phyloP scores from a whole-genome alignment of 495 filamentous ascomycete genomes.

The Bacidia rubella region DNA sequence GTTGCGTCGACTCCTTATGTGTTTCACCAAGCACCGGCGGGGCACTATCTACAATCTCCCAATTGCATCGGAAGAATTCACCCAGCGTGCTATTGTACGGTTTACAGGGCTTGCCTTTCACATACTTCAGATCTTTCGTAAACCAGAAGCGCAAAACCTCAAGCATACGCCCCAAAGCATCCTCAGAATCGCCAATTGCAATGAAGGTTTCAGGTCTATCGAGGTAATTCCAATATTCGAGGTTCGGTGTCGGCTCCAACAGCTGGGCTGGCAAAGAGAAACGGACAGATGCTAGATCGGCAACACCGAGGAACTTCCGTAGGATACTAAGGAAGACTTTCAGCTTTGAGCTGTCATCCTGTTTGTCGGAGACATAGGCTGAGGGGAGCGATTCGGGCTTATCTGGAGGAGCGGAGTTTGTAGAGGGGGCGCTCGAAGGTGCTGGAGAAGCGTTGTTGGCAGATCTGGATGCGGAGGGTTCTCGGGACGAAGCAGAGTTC shows the following conservation, averaged over 20 bases:
- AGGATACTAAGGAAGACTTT: constrained; percentile 73
- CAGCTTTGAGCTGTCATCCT: constrained; percentile 72
- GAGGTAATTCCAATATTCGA: constrained; percentile 98
- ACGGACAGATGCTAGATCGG: constrained; percentile 87
- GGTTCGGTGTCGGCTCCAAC: constrained; percentile 85
- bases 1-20: constrained; percentile 21
- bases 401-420: constrained; percentile 16
- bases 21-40: constrained; percentile 33
- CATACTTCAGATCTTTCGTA: constrained; percentile 96
- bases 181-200: constrained; percentile 87
- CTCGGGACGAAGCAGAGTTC: constrained; percentile 15
- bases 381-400: constrained; percentile 21
- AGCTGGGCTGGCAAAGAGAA: constrained; percentile 94
- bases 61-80: constrained; percentile 98
- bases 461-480: constrained; percentile 5
- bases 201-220: constrained; percentile 92
- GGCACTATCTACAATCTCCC: constrained; percentile 66
- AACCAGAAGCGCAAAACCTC: constrained; percentile 95
- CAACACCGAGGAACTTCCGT: constrained; percentile 84
- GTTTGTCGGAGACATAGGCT: constrained; percentile 40
- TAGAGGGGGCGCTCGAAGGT: constrained; percentile 20
- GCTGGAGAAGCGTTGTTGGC: constrained; percentile 14
- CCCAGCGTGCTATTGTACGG: constrained; percentile 94
- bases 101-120: constrained; percentile 96
- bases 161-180: constrained; percentile 81